Conservation (phyloP, 305 asterid species). For the Striga hermonthica region DNA sequence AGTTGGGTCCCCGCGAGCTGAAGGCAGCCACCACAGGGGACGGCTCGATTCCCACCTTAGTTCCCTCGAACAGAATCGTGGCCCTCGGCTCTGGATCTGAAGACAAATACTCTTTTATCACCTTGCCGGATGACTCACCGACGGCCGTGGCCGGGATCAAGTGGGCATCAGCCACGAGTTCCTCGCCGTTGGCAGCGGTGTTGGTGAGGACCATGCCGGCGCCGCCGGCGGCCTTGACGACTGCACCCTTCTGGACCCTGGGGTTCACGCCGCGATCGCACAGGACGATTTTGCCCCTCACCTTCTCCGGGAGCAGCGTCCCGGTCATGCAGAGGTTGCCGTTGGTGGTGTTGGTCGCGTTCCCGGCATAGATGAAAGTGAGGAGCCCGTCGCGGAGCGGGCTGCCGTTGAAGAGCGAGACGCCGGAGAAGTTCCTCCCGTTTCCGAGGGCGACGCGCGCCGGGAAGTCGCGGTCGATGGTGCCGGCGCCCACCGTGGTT, state of each 20-base stretch:
- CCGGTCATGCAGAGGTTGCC: conserved; percentile 87
- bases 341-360: conserved; percentile 54
- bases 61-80: conserved; percentile 64
- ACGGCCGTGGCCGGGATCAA: conserved; percentile 73
- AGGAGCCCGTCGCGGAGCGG: conserved; percentile 44
- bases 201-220: conserved; percentile 71
- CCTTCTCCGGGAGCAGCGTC: conserved; percentile 58
- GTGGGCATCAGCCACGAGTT: conserved; percentile 93
- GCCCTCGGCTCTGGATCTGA: conserved; percentile 63
- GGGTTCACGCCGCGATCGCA: conserved; percentile 88
- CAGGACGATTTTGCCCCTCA: conserved; percentile 71
- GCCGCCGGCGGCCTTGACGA: conserved; percentile 80
- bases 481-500: conserved; percentile 94
- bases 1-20: conserved; percentile 87
- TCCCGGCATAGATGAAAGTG: conserved; percentile 77
- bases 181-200: conserved; percentile 87
- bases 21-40: conserved; percentile 94
- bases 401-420: conserved; percentile 64
- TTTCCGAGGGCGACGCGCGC: conserved; percentile 79
- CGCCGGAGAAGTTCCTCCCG: conserved; percentile 75
- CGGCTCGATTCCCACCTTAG: conserved; percentile 73
- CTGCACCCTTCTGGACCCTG: conserved; percentile 74
- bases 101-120: conserved; percentile 44
- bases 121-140: conserved; percentile 56
- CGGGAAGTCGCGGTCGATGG: conserved; percentile 89